Percentiles rank a stretch among this genome's conserved stretches.
Evolutionary conservation across 129 eudicot species (phyloP).

Genomic region (Gnaphalium uliginosum): DNA sequence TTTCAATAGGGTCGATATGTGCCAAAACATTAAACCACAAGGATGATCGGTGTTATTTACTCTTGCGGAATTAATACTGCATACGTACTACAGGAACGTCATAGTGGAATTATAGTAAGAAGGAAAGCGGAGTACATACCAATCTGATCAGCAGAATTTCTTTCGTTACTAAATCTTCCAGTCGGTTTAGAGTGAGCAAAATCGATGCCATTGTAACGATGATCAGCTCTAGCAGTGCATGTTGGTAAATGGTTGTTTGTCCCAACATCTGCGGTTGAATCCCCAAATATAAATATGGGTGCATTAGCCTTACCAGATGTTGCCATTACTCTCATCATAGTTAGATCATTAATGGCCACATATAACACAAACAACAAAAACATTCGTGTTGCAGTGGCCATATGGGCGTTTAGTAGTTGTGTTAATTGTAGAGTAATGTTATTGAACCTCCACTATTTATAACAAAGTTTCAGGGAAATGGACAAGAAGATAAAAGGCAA

Average conservation of each 20-base stretch:
- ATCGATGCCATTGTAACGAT: constrained; percentile 51
- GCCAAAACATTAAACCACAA: no score
- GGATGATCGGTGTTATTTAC: no score
- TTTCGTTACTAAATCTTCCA: constrained; percentile 57
- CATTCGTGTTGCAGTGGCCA: constrained; percentile 23
- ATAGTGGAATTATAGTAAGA: neutral
- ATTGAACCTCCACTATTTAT: constrained; percentile 21
- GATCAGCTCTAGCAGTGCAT: constrained; percentile 42
- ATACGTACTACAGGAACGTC: no score
- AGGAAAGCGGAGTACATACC: constrained; percentile 30
- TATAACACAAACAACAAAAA: constrained; percentile 7
- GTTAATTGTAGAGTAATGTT: neutral
- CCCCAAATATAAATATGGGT: constrained; percentile 49
- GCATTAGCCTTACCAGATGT: constrained; percentile 6
- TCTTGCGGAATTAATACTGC: no score
- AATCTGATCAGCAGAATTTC: constrained; percentile 40
- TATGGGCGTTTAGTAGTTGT: neutral
- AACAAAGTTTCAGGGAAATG: neutral
- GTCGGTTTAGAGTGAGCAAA: constrained; percentile 43
- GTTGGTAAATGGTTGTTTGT: constrained; percentile 41
- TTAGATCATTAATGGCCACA: constrained; percentile 10
- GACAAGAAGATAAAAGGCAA: constrained; percentile 22
- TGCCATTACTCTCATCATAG: constrained; percentile 2
- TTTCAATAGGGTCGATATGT: no score
- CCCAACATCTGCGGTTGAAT: constrained; percentile 57